A percentile compares a stretch with the other conserved stretches of the same genome.
Conservation (phyloP, 345 rosid genomes). For the Brassica incana region DNA sequence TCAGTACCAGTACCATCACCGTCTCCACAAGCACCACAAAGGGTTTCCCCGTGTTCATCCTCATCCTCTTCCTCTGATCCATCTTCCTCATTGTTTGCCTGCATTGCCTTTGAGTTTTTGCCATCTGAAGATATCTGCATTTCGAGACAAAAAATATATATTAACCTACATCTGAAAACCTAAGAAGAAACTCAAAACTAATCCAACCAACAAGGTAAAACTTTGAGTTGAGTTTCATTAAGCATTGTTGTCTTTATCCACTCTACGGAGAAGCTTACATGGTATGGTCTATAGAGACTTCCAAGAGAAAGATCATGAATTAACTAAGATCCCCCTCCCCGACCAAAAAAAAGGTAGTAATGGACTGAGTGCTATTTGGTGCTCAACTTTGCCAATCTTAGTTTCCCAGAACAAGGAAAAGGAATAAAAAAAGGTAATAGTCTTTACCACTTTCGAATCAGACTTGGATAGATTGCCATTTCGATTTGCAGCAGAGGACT, state of each 20-base stretch:
- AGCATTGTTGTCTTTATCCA: background rate
- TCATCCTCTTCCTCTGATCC: conserved; percentile 46
- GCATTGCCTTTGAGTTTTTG: conserved; percentile 46
- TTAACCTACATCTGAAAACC: background rate
- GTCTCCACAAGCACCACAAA: conserved; percentile 85
- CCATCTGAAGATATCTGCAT: conserved; percentile 56
- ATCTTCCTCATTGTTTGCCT: conserved; percentile 51
- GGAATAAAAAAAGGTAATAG: background rate
- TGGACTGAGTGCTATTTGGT: background rate
- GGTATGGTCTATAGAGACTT: background rate
- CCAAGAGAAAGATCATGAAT: too few species aligned
- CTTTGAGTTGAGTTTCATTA: background rate
- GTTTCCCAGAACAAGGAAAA: background rate
- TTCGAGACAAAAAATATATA: background rate
- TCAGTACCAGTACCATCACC: conserved; percentile 61
- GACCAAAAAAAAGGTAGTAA: too few species aligned
- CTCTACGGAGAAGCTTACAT: background rate
- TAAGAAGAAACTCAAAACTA: background rate
- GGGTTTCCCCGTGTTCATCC: conserved; percentile 65
- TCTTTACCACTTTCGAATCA: conserved; percentile 52
- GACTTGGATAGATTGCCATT: conserved; percentile 63
- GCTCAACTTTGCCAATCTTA: background rate
- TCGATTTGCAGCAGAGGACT: conserved; percentile 51
- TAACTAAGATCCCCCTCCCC: too few species aligned
- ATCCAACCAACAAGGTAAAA: background rate